Evolutionary conservation across 2,329 filamentous ascomycete genomes (phyloP).

Genomic region (Botrytis porri): DNA sequence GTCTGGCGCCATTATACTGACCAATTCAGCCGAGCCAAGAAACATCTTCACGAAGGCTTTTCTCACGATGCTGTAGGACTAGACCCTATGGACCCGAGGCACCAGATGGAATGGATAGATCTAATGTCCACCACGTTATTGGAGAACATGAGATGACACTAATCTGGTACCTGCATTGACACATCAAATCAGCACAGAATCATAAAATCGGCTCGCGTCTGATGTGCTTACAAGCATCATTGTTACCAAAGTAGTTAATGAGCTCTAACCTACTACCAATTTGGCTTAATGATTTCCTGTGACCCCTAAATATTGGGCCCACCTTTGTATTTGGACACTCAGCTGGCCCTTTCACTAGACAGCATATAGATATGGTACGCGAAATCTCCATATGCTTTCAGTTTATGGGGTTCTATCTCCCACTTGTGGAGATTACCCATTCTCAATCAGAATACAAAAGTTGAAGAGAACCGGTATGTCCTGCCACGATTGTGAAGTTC

Average conservation of each 20-base stretch:
- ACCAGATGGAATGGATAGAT: neutral
- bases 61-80: neutral
- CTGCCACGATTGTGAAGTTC: neutral
- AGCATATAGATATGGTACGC: neutral
- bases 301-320: conserved; percentile 3
- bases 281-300: neutral
- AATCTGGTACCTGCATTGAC: neutral
- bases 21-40: neutral
- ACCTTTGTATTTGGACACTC: conserved; percentile 1
- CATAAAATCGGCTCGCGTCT: neutral
- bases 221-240: neutral
- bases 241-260: neutral
- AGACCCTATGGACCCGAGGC: neutral
- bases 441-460: neutral
- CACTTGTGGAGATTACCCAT: neutral
- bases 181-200: neutral
- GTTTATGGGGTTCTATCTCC: neutral
- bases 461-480: neutral
- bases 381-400: neutral
- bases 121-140: neutral
- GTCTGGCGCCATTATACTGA: neutral
- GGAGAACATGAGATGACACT: neutral
- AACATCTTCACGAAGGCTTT: neutral
- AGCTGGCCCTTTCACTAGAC: neutral
- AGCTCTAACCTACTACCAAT: neutral